Evolutionary conservation across 805 yeast genomes (phyloP).

Genomic region (Priceomyces fermenticarens): DNA sequence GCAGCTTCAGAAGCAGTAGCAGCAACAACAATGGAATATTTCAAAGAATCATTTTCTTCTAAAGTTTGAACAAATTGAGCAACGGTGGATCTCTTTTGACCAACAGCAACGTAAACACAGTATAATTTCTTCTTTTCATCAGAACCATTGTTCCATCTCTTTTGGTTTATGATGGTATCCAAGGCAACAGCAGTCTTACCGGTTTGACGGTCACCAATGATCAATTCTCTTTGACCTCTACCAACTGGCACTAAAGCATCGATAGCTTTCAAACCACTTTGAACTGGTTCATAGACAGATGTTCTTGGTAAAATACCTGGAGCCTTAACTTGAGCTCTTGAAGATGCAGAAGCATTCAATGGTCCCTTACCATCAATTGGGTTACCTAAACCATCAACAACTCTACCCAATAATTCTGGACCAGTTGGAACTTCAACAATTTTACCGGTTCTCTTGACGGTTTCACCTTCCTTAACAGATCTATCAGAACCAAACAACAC

Average conservation of each 20-base stretch:
- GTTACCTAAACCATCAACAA: slow-evolving; percentile 98
- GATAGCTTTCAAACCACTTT: slow-evolving; percentile 98
- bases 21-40: slow-evolving; percentile 96
- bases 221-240: slow-evolving; percentile 99
- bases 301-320: slow-evolving; percentile 99
- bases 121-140: slow-evolving; percentile 97
- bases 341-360: slow-evolving; percentile 73
- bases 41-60: slow-evolving; percentile 96
- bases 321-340: slow-evolving; percentile 99
- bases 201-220: slow-evolving; percentile 99
- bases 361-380: slow-evolving; percentile 99
- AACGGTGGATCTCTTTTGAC: slow-evolving; percentile 99
- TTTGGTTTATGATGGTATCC: slow-evolving; percentile 98
- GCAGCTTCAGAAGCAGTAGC: slow-evolving; percentile 99
- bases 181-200: slow-evolving; percentile 99
- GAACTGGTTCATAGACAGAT: slow-evolving; percentile 98
- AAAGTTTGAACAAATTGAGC: slow-evolving; percentile 99
- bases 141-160: slow-evolving; percentile 93
- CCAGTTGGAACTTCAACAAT: slow-evolving; percentile 99
- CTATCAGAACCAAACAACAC: slow-evolving; percentile 99
- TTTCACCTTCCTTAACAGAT: slow-evolving; percentile 98
- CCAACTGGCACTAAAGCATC: slow-evolving; percentile 99
- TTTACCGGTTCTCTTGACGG: slow-evolving; percentile 99
- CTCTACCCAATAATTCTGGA: slow-evolving; percentile 97
- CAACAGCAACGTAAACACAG: slow-evolving; percentile 99